These are phyloP conservation scores for Pleurotus tuoliensis DNA, from an alignment of 768 basidiomycete genomes.

Conservation along the genomic window DNA sequence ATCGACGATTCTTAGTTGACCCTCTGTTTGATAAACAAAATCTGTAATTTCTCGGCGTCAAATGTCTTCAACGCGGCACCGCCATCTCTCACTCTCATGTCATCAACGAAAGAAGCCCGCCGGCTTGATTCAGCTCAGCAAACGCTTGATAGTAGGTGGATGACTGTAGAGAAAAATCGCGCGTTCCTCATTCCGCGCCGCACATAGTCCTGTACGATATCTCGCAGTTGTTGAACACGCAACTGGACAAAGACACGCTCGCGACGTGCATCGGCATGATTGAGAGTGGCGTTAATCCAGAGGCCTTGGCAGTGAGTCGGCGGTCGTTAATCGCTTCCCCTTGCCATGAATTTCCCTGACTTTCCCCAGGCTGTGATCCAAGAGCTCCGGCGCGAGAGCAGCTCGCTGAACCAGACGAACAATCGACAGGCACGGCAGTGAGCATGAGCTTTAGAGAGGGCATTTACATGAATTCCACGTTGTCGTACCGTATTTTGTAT, in stretches of 20 bases:
- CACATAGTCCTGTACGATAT: constrained; percentile 76
- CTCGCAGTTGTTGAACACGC: constrained; percentile 83
- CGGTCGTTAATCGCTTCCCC: constrained; percentile 8
- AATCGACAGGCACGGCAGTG: background rate
- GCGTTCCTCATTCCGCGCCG: background rate
- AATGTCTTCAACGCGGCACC: no score
- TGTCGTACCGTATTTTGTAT: background rate
- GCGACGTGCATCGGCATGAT: constrained; percentile 91
- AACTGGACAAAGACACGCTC: constrained; percentile 87
- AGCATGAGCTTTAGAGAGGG: background rate
- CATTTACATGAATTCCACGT: background rate
- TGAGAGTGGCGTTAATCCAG: constrained; percentile 89
- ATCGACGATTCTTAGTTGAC: background rate
- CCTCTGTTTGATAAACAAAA: no score
- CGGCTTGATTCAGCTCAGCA: constrained; percentile 62
- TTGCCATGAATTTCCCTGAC: background rate
- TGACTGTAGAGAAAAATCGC: no score
- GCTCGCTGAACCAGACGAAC: constrained; percentile 28
- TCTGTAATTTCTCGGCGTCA: no score
- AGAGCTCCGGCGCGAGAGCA: constrained; percentile 73
- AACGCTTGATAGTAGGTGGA: constrained; percentile 62
- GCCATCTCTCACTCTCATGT: no score
- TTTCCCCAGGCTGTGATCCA: constrained; percentile 70
- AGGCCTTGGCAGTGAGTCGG: constrained; percentile 73
- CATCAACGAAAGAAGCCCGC: constrained; percentile 45